Conservation (phyloP, 2,329 filamentous ascomycete species). For the Paraphoma chrysanthemicola region DNA sequence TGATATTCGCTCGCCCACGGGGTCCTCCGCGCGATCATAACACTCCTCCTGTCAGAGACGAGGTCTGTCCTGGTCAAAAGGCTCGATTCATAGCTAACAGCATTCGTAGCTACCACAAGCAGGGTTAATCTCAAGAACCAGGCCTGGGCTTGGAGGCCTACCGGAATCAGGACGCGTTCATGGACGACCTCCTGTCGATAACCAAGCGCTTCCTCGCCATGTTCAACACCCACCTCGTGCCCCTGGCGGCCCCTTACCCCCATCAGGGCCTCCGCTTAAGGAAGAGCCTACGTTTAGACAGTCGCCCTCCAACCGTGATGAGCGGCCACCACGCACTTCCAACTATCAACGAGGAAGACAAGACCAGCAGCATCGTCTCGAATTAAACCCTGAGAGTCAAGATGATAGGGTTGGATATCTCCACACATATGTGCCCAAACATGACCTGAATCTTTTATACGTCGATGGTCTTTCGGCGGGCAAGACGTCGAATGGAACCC, state of each 20-base stretch:
- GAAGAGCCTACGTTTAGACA: too few relatives aligned
- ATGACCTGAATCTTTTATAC: slow-evolving; percentile 68
- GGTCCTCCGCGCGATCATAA: slow-evolving; percentile 3
- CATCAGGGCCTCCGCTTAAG: too few relatives aligned
- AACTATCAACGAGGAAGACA: background rate
- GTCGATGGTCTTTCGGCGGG: slow-evolving; percentile 74
- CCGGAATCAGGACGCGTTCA: too few relatives aligned
- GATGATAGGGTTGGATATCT: slow-evolving; percentile 60
- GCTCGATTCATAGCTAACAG: too few relatives aligned
- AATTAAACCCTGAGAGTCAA: background rate
- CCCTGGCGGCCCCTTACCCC: too few relatives aligned
- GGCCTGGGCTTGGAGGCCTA: too few relatives aligned
- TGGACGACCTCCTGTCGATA: too few relatives aligned
- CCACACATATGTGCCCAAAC: slow-evolving; percentile 69
- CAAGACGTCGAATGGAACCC: slow-evolving; percentile 69
- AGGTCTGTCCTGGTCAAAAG: background rate
- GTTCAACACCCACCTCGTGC: too few relatives aligned
- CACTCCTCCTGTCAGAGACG: background rate
- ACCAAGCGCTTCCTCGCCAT: too few relatives aligned
- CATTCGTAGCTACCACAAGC: background rate
- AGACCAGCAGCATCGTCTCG: slow-evolving; percentile 5
- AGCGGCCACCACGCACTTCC: background rate
- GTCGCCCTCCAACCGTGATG: too few relatives aligned
- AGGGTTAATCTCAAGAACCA: background rate
- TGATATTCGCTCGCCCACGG: slow-evolving; percentile 63